Evolutionary conservation across 495 filamentous ascomycete species (phyloP).

Genomic region (Clavariopsis aquatica): DNA sequence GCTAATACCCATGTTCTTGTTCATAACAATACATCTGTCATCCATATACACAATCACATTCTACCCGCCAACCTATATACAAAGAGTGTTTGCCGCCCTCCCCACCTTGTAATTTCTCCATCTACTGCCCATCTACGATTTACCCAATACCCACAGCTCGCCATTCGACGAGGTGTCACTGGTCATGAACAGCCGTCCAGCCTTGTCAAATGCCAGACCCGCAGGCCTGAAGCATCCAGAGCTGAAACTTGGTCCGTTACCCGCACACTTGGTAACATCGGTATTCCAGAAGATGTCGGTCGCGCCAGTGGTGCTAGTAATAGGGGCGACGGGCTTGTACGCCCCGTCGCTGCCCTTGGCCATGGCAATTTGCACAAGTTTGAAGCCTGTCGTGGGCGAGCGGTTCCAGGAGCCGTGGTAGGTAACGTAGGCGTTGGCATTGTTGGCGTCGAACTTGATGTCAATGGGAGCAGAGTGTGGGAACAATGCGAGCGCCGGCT

Average conservation of each 20-base stretch:
- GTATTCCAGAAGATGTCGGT: conserved; percentile 31
- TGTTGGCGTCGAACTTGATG: conserved; percentile 30
- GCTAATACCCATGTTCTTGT: too few relatives aligned
- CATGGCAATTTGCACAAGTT: conserved; percentile 26
- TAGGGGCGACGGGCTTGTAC: conserved; percentile 22
- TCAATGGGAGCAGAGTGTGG: conserved; percentile 38
- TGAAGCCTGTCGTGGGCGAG: conserved; percentile 33
- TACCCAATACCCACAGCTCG: conserved; percentile 35
- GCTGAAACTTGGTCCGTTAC: conserved; percentile 31
- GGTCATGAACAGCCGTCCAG: conserved; percentile 31
- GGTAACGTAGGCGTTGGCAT: conserved; percentile 22
- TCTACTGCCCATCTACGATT: conserved; percentile 22
- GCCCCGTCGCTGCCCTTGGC: conserved; percentile 22
- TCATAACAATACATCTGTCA: too few relatives aligned
- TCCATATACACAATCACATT: too few relatives aligned
- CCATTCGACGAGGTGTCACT: conserved; percentile 26
- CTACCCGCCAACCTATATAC: too few relatives aligned
- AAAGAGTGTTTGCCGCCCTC: too few relatives aligned
- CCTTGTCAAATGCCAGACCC: conserved; percentile 26
- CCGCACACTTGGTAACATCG: conserved; percentile 32
- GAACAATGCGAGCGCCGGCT: conserved; percentile 16
- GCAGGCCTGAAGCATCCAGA: conserved; percentile 35
- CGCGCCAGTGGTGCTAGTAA: conserved; percentile 19
- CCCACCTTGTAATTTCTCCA: too few relatives aligned
- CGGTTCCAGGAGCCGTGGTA: conserved; percentile 36